A percentile compares a stretch with the other conserved stretches of the same genome.
phyloP scores from a whole-genome alignment of 1,139 yeast species.

The Taphrina communis region DNA sequence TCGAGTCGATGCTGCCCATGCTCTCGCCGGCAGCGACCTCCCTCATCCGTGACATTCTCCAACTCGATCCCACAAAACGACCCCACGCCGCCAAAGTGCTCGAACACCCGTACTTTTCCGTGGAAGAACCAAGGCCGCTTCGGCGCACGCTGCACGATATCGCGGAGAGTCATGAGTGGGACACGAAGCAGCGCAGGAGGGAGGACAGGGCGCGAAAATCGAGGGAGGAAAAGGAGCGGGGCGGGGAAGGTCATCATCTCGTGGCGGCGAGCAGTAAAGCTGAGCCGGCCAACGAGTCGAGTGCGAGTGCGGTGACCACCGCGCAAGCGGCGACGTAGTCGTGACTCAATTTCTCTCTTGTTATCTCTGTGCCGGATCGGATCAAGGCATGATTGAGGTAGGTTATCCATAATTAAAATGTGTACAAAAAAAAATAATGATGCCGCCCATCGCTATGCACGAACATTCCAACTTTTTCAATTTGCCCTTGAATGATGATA shows the following conservation, averaged over 20 bases:
- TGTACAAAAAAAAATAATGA: too few species aligned
- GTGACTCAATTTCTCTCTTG: too few species aligned
- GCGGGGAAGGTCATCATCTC: too few species aligned
- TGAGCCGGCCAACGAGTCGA: neutral
- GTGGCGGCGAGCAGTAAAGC: too few species aligned
- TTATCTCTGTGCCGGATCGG: too few species aligned
- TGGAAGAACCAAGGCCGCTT: constrained; percentile 67
- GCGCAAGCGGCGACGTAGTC: neutral
- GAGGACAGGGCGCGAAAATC: constrained; percentile 28
- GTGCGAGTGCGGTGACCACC: neutral
- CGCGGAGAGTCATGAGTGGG: constrained; percentile 80
- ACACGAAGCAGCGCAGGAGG: constrained; percentile 34
- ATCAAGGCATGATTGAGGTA: neutral
- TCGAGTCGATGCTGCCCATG: constrained; percentile 57
- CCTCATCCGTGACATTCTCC: constrained; percentile 67
- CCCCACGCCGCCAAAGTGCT: constrained; percentile 68
- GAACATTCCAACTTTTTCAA: neutral
- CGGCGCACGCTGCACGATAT: constrained; percentile 59
- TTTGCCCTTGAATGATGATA: neutral
- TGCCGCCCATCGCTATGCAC: constrained; percentile 9
- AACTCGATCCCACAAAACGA: constrained; percentile 71
- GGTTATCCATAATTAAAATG: too few species aligned
- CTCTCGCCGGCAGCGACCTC: constrained; percentile 66
- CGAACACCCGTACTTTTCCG: constrained; percentile 67
- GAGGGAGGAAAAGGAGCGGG: constrained; percentile 27